These are phyloP conservation scores for Tranzscheliella williamsii DNA, from an alignment of 1,284 basidiomycete species.

Conservation along the genomic window DNA sequence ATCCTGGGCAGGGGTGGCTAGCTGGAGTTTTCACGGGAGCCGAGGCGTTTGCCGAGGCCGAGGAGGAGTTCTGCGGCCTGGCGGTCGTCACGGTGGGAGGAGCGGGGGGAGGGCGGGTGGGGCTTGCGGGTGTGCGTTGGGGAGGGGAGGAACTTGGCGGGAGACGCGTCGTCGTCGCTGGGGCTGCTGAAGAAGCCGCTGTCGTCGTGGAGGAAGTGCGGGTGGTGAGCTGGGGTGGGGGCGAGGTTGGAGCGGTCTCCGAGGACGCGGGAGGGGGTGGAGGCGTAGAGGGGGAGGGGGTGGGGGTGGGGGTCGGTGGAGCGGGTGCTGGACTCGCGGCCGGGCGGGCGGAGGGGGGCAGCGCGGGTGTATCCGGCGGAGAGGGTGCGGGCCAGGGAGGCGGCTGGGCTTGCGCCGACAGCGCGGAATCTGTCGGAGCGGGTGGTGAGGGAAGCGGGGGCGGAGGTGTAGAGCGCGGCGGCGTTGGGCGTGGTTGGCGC, in stretches of 20 bases:
- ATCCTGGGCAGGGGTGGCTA: too few relatives aligned
- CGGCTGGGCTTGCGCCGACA: conserved; percentile 18
- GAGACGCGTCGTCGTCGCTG: conserved; percentile 31
- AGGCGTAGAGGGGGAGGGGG: conserved; percentile 10
- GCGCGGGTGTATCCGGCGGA: conserved; percentile 17
- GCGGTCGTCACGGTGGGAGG: conserved; percentile 40
- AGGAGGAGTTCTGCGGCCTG: conserved; percentile 48
- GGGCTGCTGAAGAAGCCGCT: conserved; percentile 43
- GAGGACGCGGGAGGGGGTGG: conserved; percentile 24
- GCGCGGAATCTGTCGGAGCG: conserved; percentile 31
- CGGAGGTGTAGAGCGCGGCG: conserved; percentile 2
- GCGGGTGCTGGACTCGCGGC: conserved; percentile 1
- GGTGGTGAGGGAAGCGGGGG: conserved; percentile 10
- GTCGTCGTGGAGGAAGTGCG: conserved; percentile 37
- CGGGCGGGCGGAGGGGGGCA: conserved; percentile 5
- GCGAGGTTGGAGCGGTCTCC: conserved; percentile 21
- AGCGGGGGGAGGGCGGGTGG: too few relatives aligned
- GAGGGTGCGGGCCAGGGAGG: conserved; percentile 17
- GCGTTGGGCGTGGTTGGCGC: conserved; percentile 16
- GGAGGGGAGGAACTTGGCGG: too few relatives aligned
- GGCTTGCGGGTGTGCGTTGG: too few relatives aligned
- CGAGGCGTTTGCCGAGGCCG: conserved; percentile 33
- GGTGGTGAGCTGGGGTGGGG: conserved; percentile 1
- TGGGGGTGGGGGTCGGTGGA: conserved; percentile 10
- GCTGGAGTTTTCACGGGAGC: conserved; percentile 9